A percentile compares a stretch with the other conserved stretches of the same genome.
phyloP scores from a whole-genome alignment of 495 filamentous ascomycete species.

The Penicillium diatomitis region DNA sequence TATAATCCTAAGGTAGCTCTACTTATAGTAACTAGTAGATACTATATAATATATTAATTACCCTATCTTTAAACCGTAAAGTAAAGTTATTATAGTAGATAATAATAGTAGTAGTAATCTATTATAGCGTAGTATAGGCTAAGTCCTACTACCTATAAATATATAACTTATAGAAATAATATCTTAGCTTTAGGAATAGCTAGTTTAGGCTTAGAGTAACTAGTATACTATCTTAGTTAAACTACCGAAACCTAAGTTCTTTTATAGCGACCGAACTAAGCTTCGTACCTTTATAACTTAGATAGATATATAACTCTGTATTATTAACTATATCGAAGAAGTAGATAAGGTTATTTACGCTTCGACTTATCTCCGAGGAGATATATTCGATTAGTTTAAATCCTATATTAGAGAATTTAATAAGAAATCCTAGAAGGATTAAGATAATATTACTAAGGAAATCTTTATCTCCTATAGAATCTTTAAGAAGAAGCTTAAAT shows the following conservation, averaged over 20 bases:
- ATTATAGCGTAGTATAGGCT: background rate
- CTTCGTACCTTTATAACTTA: background rate
- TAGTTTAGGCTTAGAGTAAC: background rate
- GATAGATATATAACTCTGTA: background rate
- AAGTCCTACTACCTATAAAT: background rate
- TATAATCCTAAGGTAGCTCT: background rate
- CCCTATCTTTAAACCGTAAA: background rate
- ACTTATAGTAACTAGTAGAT: background rate
- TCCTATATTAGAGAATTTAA: background rate
- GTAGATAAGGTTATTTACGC: background rate
- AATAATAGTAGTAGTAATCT: background rate
- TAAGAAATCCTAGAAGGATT: background rate
- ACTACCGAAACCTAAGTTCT: background rate
- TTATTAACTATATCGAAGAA: background rate
- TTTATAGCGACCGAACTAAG: background rate
- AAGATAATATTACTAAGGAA: background rate
- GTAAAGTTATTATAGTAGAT: background rate
- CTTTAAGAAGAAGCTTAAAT: constrained; percentile 2
- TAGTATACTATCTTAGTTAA: background rate
- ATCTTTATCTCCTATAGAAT: background rate
- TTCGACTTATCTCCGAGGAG: background rate
- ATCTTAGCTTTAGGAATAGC: background rate
- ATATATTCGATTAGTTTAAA: background rate
- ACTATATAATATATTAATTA: background rate
- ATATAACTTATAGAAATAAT: background rate